Conservation (phyloP, 2,329 filamentous ascomycete genomes). For the Teratosphaeria nubilosa region DNA sequence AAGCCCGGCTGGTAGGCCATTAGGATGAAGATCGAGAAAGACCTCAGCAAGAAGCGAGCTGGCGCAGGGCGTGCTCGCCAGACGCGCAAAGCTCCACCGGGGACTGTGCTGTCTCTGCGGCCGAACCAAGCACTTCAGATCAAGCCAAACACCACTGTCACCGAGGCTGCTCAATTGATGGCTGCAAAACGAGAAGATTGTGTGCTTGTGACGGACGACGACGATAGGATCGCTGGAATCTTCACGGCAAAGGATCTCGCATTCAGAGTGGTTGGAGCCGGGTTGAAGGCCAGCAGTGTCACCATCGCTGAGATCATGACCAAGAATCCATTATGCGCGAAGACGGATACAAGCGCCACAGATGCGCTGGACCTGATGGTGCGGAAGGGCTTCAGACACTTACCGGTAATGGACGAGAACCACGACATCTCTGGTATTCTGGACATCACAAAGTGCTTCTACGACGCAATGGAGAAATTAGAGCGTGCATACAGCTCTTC, state of each 20-base stretch:
- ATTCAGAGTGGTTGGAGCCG: conserved; percentile 87
- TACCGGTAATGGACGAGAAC: conserved; percentile 99
- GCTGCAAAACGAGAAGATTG: conserved; percentile 97
- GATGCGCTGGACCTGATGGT: conserved; percentile 98
- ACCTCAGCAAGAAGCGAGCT: conserved; percentile 95
- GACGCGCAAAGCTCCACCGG: conserved; percentile 86
- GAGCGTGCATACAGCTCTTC: conserved; percentile 96
- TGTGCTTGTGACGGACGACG: conserved; percentile 92
- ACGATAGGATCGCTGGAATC: conserved; percentile 95
- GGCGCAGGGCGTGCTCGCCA: conserved; percentile 67
- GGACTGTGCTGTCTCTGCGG: conserved; percentile 89
- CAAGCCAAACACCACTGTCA: conserved; percentile 85
- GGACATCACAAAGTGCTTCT: conserved; percentile 99
- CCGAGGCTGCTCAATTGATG: conserved; percentile 97
- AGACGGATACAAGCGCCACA: conserved; percentile 95
- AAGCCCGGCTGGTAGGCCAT: conserved; percentile 61
- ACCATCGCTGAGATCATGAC: conserved; percentile 99
- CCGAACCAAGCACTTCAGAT: conserved; percentile 95
- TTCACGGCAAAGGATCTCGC: conserved; percentile 98
- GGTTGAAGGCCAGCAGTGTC: conserved; percentile 77
- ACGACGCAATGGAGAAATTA: conserved; percentile 99
- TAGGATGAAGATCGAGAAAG: conserved; percentile 89
- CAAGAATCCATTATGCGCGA: conserved; percentile 94
- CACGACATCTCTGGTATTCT: conserved; percentile 97
- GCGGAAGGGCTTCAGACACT: conserved; percentile 89